Evolutionary conservation across 495 filamentous ascomycete genomes (phyloP).

Genomic region (Mycothermus thermophilus): DNA sequence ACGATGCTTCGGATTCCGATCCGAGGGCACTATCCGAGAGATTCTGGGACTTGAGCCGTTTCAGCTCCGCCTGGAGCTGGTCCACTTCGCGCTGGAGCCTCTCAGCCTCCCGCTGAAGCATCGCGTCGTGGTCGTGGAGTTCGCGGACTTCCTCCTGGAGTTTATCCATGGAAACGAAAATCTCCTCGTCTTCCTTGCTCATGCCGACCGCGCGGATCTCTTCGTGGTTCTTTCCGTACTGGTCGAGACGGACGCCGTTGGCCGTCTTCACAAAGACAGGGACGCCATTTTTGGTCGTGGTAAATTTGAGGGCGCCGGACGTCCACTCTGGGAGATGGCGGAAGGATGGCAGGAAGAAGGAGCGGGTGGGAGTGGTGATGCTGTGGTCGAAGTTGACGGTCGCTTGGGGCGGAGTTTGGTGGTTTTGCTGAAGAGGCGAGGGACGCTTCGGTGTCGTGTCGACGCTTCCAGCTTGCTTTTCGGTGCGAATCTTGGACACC

Average conservation of each 20-base stretch:
- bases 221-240: conserved; percentile 21
- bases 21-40: conserved; percentile 31
- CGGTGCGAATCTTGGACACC: conserved; percentile 19
- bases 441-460: conserved; percentile 14
- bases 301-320: conserved; percentile 30
- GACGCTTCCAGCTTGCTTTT: conserved; percentile 11
- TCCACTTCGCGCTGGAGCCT: conserved; percentile 33
- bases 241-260: conserved; percentile 10
- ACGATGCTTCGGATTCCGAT: conserved; percentile 31
- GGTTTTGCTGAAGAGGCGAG: neutral
- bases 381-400: conserved; percentile 9
- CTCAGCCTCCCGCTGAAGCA: conserved; percentile 34
- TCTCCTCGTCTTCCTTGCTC: conserved; percentile 33
- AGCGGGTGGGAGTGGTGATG: conserved; percentile 25
- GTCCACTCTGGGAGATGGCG: conserved; percentile 35
- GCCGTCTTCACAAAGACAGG: conserved; percentile 30
- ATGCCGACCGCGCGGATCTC: conserved; percentile 26
- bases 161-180: conserved; percentile 41
- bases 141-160: conserved; percentile 38
- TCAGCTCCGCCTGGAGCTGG: conserved; percentile 29
- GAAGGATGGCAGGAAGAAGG: conserved; percentile 32
- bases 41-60: conserved; percentile 25
- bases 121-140: conserved; percentile 36
- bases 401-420: conserved; percentile 3
- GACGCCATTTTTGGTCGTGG: conserved; percentile 30